Conservation (phyloP, 2,329 filamentous ascomycete species). For the Pseudocercospora ulei region DNA sequence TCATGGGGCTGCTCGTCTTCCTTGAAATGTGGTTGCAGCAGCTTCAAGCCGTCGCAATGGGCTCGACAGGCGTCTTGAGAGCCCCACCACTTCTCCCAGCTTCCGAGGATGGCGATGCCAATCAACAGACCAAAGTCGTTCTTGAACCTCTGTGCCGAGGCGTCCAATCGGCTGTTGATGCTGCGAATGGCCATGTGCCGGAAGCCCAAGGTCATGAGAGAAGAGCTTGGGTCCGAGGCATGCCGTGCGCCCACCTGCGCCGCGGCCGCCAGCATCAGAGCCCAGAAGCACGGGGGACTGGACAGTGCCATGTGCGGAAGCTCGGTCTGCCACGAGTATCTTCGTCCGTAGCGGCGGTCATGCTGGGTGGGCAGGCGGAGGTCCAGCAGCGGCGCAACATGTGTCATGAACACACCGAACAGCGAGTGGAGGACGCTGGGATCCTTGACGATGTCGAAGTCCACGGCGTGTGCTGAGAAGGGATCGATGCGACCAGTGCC, state of each 20-base stretch:
- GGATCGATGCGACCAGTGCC: slow-evolving; percentile 14
- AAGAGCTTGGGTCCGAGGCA: slow-evolving; percentile 4
- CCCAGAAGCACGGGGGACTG: slow-evolving; percentile 18
- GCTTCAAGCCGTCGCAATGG: slow-evolving; percentile 15
- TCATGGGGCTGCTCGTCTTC: slow-evolving; percentile 13
- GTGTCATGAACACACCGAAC: slow-evolving; percentile 14
- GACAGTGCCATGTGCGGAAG: slow-evolving; percentile 15
- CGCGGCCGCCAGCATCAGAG: slow-evolving; percentile 15
- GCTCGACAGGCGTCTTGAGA: slow-evolving; percentile 15
- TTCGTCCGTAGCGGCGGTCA: slow-evolving; percentile 11
- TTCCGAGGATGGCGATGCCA: slow-evolving; percentile 16
- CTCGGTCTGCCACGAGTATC: slow-evolving; percentile 16
- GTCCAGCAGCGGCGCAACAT: slow-evolving; percentile 17
- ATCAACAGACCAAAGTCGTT: slow-evolving; percentile 18
- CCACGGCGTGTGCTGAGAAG: slow-evolving; percentile 13
- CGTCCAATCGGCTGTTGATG: slow-evolving; percentile 15
- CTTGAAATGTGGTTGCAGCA: slow-evolving; percentile 10
- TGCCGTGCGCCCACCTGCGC: slow-evolving; percentile 6
- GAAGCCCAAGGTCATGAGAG: slow-evolving; percentile 13
- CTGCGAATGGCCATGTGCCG: slow-evolving; percentile 18
- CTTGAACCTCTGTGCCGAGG: slow-evolving; percentile 5
- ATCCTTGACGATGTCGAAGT: slow-evolving; percentile 16
- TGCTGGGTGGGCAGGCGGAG: slow-evolving; percentile 14
- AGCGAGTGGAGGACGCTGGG: slow-evolving; percentile 14
- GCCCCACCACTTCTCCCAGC: slow-evolving; percentile 18